These are phyloP conservation scores for Alloascoidea hylecoeti DNA, from an alignment of 805 yeast species.

Conservation along the genomic window DNA sequence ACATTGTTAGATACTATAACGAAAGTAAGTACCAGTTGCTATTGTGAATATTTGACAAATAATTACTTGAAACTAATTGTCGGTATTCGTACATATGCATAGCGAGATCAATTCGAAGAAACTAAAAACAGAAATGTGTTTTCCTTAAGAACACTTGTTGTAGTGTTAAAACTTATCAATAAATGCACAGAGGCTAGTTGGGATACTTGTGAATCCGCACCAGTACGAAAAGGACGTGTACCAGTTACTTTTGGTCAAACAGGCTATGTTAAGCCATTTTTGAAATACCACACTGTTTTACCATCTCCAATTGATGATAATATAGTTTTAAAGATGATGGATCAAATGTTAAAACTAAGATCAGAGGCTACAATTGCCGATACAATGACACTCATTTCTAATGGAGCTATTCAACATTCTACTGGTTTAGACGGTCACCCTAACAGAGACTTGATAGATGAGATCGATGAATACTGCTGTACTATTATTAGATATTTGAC, in stretches of 20 bases:
- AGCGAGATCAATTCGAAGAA: not conserved
- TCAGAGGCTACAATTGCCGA: not conserved
- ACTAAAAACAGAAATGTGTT: not conserved
- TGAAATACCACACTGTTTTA: not conserved
- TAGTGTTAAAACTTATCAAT: not conserved
- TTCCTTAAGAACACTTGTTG: not conserved
- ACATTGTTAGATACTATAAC: slow-evolving; percentile 23
- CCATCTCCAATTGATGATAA: not conserved
- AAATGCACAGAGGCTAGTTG: slow-evolving; percentile 1
- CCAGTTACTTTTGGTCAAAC: not conserved
- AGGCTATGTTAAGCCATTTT: not conserved
- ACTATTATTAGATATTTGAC: not conserved
- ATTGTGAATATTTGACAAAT: too few relatives aligned
- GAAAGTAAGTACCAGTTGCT: slow-evolving; percentile 9
- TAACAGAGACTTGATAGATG: not conserved
- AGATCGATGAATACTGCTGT: not conserved
- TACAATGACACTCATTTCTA: not conserved
- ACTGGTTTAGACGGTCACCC: slow-evolving; percentile 1
- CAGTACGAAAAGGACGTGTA: not conserved
- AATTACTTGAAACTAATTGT: too few relatives aligned
- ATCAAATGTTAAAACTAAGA: not conserved
- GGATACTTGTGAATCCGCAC: not conserved
- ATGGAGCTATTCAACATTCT: not conserved
- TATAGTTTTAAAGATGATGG: not conserved
- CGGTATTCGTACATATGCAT: too few relatives aligned